Evolutionary conservation across 352 stramenopile genomes (phyloP), one percentile per base, ranked within the genome.

Genomic region (Pilasporangium apinafurcum): DNA sequence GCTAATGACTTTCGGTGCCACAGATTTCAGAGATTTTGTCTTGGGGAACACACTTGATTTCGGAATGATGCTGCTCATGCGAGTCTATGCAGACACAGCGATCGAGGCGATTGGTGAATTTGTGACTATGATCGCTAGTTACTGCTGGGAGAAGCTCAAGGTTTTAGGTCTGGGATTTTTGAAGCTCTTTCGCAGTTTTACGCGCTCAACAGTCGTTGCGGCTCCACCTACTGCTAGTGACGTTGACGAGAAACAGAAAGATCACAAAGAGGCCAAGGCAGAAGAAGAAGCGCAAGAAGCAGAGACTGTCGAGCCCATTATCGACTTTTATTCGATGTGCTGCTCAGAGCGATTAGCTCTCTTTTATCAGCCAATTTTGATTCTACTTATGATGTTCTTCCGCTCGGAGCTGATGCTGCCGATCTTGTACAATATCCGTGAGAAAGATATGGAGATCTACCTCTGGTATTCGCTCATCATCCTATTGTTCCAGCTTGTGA

Each of bases 381-480:
- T 98, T 51, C 37, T 96, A 3, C 65, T 99, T 37, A 92, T 98
- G 56, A 98, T 98, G 74, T 67, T 85, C 26, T 99, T 98, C 52
- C 83, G 94, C 28, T 69, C 96, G 2, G 92, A 98, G 67, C 68
- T 95, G 3, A 76, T 86, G 53, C 85, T 99, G 22, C 91, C 93
- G 5, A 92, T 94, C 32, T 44, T 96, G 20, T 99, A 98, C 63
- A 90, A 86, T 43, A 99, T 99, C 59, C 91, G 95, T 44, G 87
- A 97, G 46, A 95, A 97, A 47, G 95, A 99, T 55, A 98, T 98
- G 92, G 82, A 97, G 56, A 98, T 97, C 46, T 98, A 98, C 64
- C 53, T 98, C 3, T 90, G 87, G 53, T 98, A 98, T 56, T 92
- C 87, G 14, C 56, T 98, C 10, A 88, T 98, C 31, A 97, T 98